phyloP scores from a whole-genome alignment of 2,329 filamentous ascomycete species.

The Aureobasidium sp. region DNA sequence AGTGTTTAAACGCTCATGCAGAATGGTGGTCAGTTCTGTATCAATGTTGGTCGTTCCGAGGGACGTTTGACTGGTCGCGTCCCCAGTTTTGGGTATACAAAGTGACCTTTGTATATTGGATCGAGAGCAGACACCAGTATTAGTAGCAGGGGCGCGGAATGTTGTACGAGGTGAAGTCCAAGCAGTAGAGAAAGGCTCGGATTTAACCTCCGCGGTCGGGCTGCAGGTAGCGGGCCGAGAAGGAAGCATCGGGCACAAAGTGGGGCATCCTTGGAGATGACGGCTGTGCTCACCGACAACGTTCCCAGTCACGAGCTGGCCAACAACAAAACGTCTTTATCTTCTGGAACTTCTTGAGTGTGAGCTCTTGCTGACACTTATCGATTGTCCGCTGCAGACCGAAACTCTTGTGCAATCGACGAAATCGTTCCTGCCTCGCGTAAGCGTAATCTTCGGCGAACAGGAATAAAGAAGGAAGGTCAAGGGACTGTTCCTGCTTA shows the following conservation, averaged over 20 bases:
- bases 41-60: neutral
- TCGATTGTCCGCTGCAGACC: neutral
- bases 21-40: neutral
- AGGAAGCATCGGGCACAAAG: neutral
- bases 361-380: neutral
- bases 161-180: neutral
- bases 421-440: neutral
- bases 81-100: neutral
- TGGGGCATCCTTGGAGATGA: slow-evolving; percentile 12
- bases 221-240: slow-evolving; percentile 2
- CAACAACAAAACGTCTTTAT: slow-evolving; percentile 10
- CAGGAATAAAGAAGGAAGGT: slow-evolving; percentile 7
- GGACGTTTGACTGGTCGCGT: neutral
- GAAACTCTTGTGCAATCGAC: neutral
- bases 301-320: slow-evolving; percentile 5
- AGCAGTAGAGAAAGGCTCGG: neutral
- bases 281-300: slow-evolving; percentile 13
- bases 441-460: slow-evolving; percentile 6
- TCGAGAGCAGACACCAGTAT: neutral
- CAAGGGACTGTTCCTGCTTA: slow-evolving; percentile 7
- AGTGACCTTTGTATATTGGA: neutral
- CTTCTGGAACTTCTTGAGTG: neutral
- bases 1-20: neutral
- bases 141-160: neutral
- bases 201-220: slow-evolving; percentile 13